Base-by-base conservation (phyloP, 768 basidiomycete species). In the Crepidotus variabilis region DNA sequence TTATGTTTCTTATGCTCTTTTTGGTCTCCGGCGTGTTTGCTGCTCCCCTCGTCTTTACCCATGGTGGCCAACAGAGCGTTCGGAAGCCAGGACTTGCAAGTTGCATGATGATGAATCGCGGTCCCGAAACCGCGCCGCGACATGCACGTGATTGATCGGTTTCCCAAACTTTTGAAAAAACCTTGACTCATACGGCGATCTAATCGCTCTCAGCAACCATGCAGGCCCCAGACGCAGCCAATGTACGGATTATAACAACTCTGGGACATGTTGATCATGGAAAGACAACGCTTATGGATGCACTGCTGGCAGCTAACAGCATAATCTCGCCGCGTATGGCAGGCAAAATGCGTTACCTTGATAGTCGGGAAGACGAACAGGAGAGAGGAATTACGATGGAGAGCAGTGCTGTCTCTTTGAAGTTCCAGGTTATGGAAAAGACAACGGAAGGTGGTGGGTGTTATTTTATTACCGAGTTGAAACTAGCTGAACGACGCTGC, bases 301-400 rank as follows among this genome's bases (percentile, higher is more conserved):
- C 90, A 14, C 82, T 99, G 7, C 84, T 99, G 34, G 95, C 96
- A 1, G 94, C 96, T 20, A 98, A 98, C 75, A 96, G 93, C 66
- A 98, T 99, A 67, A 98, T 99, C 65, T 98, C 96, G 0, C 73
- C 87, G 9, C 77, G 91, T 53, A 90, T 98, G 87, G 96, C 94
- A 1, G 97, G 97, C 9, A 98, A 97, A 69, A 86, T 98, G 71
- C 80, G 97, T 53, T 99, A 96, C 69, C 77, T 98, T 52, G 97
- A 99, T 68, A 92, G 89, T 57, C 80, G 97, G 61, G 94, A 98
- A 68, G 97, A 98, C 64, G 97, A 99, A 66, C 95, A 98, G 65
- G 88, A 98, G 72, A 78, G 97, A 50, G 97, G 97, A 2, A 99
- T 99, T 58, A 98, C 97, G 0, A 98, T 99, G 97, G 95, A 99